Evolutionary conservation across 2,329 filamentous ascomycete species (phyloP).

Genomic region (Rhynchosporium agropyri): DNA sequence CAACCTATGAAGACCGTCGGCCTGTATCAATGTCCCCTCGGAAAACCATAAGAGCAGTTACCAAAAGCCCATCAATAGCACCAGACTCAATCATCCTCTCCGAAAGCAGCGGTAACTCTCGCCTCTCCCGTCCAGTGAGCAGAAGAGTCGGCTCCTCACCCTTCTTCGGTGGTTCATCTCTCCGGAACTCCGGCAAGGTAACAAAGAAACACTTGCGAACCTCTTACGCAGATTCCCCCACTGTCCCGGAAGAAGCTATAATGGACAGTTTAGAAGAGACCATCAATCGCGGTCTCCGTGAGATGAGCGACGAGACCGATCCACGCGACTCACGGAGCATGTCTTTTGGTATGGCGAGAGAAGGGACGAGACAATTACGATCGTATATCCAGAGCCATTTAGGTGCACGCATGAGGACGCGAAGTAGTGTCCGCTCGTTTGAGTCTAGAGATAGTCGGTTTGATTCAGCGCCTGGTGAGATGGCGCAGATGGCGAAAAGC

Average conservation of each 20-base stretch:
- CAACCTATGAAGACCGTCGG: constrained; percentile 32
- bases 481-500: constrained; percentile 23
- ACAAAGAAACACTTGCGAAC: constrained; percentile 23
- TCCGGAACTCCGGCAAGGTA: constrained; percentile 26
- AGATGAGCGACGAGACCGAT: constrained; percentile 22
- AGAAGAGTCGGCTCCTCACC: constrained; percentile 37
- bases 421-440: constrained; percentile 28
- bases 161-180: constrained; percentile 37
- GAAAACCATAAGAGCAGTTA: constrained; percentile 30
- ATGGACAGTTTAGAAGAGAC: constrained; percentile 25
- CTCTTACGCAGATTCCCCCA: constrained; percentile 36
- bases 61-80: constrained; percentile 28
- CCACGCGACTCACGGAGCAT: constrained; percentile 35
- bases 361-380: constrained; percentile 38
- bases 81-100: constrained; percentile 12
- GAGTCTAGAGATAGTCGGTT: constrained; percentile 37
- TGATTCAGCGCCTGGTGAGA: constrained; percentile 32
- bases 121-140: constrained; percentile 32
- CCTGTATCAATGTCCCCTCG: constrained; percentile 8
- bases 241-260: constrained; percentile 34
- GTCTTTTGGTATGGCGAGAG: constrained; percentile 34
- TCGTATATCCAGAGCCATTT: constrained; percentile 33
- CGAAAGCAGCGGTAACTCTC: constrained; percentile 22
- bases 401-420: constrained; percentile 23
- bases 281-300: constrained; percentile 18